Evolutionary conservation across 2,329 filamentous ascomycete species (phyloP).

Genomic region (Decorospora gaudefroyi): DNA sequence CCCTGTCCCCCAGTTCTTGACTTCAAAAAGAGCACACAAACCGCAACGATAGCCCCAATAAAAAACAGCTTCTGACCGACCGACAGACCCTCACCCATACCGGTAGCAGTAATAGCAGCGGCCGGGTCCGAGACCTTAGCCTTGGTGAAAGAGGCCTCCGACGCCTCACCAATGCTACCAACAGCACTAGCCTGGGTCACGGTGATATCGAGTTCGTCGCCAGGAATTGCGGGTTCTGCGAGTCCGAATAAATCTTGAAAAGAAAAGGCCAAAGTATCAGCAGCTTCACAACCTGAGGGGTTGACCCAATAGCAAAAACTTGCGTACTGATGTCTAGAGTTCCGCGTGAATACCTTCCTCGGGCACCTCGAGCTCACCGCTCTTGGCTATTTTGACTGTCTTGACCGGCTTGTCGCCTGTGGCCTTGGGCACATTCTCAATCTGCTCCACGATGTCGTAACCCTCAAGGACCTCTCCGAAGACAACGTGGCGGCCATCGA

Average conservation of each 20-base stretch:
- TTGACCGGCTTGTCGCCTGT: conserved; percentile 69
- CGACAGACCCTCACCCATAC: conserved; percentile 47
- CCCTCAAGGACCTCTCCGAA: conserved; percentile 89
- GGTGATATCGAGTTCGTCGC: conserved; percentile 52
- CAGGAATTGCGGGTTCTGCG: conserved; percentile 48
- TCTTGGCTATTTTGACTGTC: conserved; percentile 77
- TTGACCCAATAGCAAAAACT: conserved; percentile 17
- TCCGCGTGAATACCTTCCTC: conserved; percentile 92
- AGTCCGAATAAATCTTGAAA: conserved; percentile 52
- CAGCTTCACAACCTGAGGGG: conserved; percentile 43
- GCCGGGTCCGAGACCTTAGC: conserved; percentile 25
- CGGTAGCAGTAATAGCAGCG: conserved; percentile 19
- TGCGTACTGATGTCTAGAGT: conserved; percentile 63
- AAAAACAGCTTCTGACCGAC: conserved; percentile 53
- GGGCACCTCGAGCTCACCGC: conserved; percentile 80
- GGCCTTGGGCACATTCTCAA: conserved; percentile 71
- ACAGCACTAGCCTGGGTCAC: conserved; percentile 26
- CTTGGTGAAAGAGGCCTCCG: conserved; percentile 21
- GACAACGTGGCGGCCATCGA: conserved; percentile 83
- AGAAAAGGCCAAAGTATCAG: conserved; percentile 49
- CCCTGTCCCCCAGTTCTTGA: conserved; percentile 35
- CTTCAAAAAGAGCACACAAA: conserved; percentile 50
- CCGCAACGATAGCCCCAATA: conserved; percentile 50
- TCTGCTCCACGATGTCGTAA: conserved; percentile 77
- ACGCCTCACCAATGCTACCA: conserved; percentile 32